A percentile compares a stretch with the other conserved stretches of the same genome.
Evolutionary conservation across 139 green algal species (phyloP).

Genomic region (Edaphochlamys debaryana): DNA sequence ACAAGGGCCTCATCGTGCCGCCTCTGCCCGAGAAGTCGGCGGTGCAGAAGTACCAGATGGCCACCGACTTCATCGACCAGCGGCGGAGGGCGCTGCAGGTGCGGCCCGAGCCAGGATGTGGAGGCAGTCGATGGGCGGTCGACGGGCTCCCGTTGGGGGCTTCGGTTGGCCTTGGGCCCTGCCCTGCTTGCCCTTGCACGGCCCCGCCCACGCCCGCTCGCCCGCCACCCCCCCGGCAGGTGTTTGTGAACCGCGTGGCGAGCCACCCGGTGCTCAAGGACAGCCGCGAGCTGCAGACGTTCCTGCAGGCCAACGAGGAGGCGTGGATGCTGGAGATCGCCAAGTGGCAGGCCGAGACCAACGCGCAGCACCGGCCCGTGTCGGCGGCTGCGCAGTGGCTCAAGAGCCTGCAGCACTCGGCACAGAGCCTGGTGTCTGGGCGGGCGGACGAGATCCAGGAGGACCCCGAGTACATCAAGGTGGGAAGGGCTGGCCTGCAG

Average conservation of each 20-base stretch:
- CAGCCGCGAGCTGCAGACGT: constrained; percentile 68
- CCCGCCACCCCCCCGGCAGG: constrained; percentile 58
- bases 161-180: too few species aligned
- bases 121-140: too few species aligned
- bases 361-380: constrained; percentile 51
- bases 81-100: constrained; percentile 81
- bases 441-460: constrained; percentile 74
- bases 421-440: constrained; percentile 65
- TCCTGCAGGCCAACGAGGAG: constrained; percentile 71
- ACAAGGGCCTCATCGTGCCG: constrained; percentile 87
- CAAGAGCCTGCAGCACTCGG: constrained; percentile 62
- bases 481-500: background rate
- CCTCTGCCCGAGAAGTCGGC: constrained; percentile 92
- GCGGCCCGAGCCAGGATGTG: too few species aligned
- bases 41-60: constrained; percentile 93
- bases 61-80: constrained; percentile 91
- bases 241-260: constrained; percentile 81
- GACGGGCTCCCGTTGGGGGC: background rate
- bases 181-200: too few species aligned
- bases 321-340: constrained; percentile 83
- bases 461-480: constrained; percentile 87
- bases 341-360: constrained; percentile 60
- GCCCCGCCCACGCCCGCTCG: too few species aligned
- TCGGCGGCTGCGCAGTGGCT: constrained; percentile 64
- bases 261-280: constrained; percentile 80